Evolutionary conservation across 495 filamentous ascomycete genomes (phyloP), one percentile per base, ranked within the genome.

Genomic region (Lasiosphaeria miniovina): DNA sequence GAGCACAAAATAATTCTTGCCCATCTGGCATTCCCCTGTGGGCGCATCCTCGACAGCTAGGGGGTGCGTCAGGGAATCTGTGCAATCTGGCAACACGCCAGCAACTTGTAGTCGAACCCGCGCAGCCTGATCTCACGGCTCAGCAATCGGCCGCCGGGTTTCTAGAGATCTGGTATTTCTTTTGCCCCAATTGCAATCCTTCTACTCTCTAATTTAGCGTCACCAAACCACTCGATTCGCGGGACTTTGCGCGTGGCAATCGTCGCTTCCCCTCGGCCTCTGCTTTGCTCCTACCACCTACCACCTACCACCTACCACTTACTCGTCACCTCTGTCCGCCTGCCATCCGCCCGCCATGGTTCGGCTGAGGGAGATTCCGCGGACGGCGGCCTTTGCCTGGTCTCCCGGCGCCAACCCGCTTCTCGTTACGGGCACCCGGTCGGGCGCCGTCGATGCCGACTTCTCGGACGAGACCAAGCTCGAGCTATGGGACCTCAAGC

Each of bases 371-470:
- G 91, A 98, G 77, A 93, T 99, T 70, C 89, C 91, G 68, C 84
- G 94, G 76, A 98, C 94, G 59, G 93, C 93, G 74, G 90, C 93
- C 68, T 98, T 99, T 69, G 90, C 95, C 60, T 99, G 94, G 93
- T 94, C 91, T 61, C 88, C 91, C 12, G 87, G 88, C 57, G 78
- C 81, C 38, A 80, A 82, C 58, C 91, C 92, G 63, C 82, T 95
- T 65, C 80, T 99, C 56, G 93, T 92, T 46, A 98, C 94, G n/a
- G 94, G 94, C 66, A 98, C 94, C 32, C 84, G 90, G 67, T 92
- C 93, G 57, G 94, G 94, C 55, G 94, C 94, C 61, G 92, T 98
- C 15, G 91, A 94, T 75, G 92, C 90, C 65, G 93, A 97, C 72
- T 98, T 99, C 79, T 98, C 94, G 5, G 92, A 94, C 75, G 92